Percentiles rank a stretch among this genome's conserved stretches.
phyloP scores from a whole-genome alignment of 805 yeast genomes.

The Candida vaughaniae region DNA sequence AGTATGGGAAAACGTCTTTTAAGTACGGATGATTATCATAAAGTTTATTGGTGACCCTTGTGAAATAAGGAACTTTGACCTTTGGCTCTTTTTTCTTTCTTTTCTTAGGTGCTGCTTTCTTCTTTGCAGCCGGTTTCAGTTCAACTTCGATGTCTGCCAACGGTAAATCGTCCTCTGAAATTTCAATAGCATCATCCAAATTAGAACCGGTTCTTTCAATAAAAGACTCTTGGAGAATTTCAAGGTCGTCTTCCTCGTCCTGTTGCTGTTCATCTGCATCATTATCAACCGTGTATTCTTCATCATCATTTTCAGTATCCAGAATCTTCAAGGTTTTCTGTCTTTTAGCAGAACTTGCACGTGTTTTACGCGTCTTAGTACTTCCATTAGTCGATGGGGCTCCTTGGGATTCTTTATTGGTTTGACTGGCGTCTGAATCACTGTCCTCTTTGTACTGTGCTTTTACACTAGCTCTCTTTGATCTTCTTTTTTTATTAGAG shows the following conservation, averaged over 20 bases:
- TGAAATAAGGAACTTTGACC: constrained; percentile 65
- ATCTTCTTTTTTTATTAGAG: constrained; percentile 16
- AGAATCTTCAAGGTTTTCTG: constrained; percentile 8
- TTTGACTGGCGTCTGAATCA: constrained; percentile 20
- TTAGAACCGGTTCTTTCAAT: neutral
- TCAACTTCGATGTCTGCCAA: constrained; percentile 17
- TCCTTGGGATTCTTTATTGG: constrained; percentile 11
- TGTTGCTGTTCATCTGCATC: constrained; percentile 18
- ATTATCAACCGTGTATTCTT: constrained; percentile 16
- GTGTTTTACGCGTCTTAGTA: constrained; percentile 14
- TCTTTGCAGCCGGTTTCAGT: constrained; percentile 7
- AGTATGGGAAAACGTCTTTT: constrained; percentile 64
- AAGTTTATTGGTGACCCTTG: constrained; percentile 65
- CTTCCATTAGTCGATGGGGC: constrained; percentile 6
- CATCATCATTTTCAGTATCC: constrained; percentile 20
- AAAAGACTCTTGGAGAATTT: constrained; percentile 2
- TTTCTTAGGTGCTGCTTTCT: constrained; percentile 10
- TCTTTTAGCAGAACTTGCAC: constrained; percentile 12
- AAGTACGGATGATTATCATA: constrained; percentile 79
- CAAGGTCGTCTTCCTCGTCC: constrained; percentile 27
- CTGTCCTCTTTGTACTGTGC: constrained; percentile 25
- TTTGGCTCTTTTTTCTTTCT: constrained; percentile 38
- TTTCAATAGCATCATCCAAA: constrained; percentile 3
- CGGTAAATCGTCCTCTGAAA: constrained; percentile 23
- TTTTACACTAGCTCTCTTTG: constrained; percentile 15